Evolutionary conservation across 768 basidiomycete species (phyloP).

Genomic region (Boletus eberwhitei): DNA sequence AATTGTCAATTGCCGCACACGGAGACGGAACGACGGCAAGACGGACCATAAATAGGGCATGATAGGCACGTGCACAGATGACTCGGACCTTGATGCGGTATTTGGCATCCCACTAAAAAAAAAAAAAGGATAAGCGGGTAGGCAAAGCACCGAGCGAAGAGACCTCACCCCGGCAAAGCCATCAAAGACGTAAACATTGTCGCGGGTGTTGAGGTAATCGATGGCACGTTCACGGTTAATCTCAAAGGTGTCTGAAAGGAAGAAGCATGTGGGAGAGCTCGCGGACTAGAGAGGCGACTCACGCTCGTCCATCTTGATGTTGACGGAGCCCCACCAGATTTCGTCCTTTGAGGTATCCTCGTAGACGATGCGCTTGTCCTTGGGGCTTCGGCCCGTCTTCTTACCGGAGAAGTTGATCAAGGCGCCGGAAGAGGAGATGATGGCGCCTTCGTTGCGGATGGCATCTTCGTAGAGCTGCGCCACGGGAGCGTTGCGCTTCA

Average conservation of each 20-base stretch:
- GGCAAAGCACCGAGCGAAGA: not conserved
- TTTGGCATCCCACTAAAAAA: conserved; percentile 86
- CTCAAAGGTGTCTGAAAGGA: conserved; percentile 85
- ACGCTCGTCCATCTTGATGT: conserved; percentile 99
- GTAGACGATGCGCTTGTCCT: conserved; percentile 99
- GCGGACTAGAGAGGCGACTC: conserved; percentile 29
- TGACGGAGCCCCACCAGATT: conserved; percentile 99
- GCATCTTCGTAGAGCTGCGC: conserved; percentile 97
- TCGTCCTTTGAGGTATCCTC: conserved; percentile 96
- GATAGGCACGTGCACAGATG: conserved; percentile 97
- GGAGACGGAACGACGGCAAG: conserved; percentile 7
- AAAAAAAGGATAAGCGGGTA: not conserved
- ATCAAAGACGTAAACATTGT: conserved; percentile 98
- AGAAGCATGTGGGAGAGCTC: not conserved
- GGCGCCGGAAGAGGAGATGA: conserved; percentile 93
- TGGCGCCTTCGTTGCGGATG: conserved; percentile 96
- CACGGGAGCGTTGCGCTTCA: conserved; percentile 90
- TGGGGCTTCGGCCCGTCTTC: conserved; percentile 96
- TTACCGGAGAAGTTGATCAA: conserved; percentile 99
- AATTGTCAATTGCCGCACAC: conserved; percentile 3
- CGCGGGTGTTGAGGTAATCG: conserved; percentile 97
- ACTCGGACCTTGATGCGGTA: conserved; percentile 99
- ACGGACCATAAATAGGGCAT: conserved; percentile 95
- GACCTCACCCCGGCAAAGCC: conserved; percentile 80
- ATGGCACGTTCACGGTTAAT: conserved; percentile 99